Evolutionary conservation across 2,329 filamentous ascomycete species (phyloP).

Genomic region (Aspergillus cejpii): DNA sequence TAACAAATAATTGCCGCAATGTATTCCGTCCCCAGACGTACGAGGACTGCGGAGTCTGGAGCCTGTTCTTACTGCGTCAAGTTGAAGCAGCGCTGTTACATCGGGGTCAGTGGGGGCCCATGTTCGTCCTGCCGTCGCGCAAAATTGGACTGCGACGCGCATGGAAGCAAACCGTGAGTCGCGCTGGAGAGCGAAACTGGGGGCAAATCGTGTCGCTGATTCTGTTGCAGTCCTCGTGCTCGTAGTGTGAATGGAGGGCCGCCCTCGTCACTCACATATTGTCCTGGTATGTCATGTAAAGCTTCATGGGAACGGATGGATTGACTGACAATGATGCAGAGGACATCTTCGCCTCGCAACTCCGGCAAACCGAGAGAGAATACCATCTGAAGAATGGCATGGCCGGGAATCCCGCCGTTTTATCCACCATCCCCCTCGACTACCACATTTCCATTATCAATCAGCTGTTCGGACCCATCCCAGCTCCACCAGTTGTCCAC

Average conservation of each 20-base stretch:
- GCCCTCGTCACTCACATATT: neutral
- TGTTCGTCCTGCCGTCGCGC: constrained; percentile 7
- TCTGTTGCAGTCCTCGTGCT: neutral
- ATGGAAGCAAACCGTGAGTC: neutral
- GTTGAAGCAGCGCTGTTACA: constrained; percentile 7
- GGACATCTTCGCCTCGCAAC: constrained; percentile 2
- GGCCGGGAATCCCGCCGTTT: neutral
- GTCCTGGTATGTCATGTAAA: neutral
- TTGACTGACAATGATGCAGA: neutral
- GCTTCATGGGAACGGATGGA: too few relatives aligned
- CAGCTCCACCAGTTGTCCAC: neutral
- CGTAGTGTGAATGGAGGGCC: neutral
- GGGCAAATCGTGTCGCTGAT: neutral
- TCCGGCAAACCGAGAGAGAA: neutral
- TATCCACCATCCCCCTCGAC: constrained; percentile 3
- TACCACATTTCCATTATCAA: constrained; percentile 7
- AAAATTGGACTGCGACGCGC: constrained; percentile 4
- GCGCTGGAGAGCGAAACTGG: neutral
- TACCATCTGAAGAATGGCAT: neutral
- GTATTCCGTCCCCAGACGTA: neutral
- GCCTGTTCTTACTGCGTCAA: constrained; percentile 8
- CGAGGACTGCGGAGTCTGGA: constrained; percentile 5
- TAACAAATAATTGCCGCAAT: neutral
- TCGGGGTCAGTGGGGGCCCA: constrained; percentile 6
- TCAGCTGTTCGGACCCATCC: constrained; percentile 3